A percentile compares a stretch with the other conserved stretches of the same genome.
Conservation (phyloP, 2,329 filamentous ascomycete genomes). For the Aspergillus uvarum region DNA sequence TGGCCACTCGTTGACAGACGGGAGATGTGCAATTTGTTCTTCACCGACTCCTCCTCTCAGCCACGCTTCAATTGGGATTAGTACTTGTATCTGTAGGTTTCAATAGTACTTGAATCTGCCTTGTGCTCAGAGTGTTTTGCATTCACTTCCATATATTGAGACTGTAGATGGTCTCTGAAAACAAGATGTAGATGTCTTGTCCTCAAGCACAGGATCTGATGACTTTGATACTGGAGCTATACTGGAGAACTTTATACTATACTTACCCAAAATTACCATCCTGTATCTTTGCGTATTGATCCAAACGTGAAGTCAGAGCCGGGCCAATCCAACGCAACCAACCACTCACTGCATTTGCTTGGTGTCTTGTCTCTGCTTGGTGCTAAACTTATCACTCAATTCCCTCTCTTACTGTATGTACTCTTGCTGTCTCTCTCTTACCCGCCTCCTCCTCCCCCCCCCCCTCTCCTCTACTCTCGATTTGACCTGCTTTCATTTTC, state of each 20-base stretch:
- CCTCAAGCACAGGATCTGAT: neutral
- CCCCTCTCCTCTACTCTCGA: neutral
- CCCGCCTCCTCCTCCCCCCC: constrained; percentile 15
- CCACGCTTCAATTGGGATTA: neutral
- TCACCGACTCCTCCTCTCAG: constrained; percentile 6
- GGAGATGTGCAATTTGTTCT: neutral
- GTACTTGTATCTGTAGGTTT: no score
- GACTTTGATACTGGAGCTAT: neutral
- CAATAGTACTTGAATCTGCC: no score
- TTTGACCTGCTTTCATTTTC: constrained; percentile 1
- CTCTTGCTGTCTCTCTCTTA: constrained; percentile 28
- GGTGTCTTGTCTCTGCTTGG: neutral
- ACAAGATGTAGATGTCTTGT: no score
- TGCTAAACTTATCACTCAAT: constrained; percentile 12
- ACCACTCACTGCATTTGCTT: constrained; percentile 1
- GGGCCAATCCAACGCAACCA: neutral
- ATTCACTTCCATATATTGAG: neutral
- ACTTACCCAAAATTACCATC: neutral
- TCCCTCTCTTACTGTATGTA: neutral
- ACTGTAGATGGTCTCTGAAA: neutral
- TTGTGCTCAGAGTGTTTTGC: neutral
- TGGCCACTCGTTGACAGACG: neutral
- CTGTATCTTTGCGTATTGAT: neutral
- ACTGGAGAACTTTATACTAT: neutral
- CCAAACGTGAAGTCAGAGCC: constrained; percentile 4